These are phyloP conservation scores for Neonectria faginata DNA, from an alignment of 2,329 filamentous ascomycete genomes.

Conservation along the genomic window DNA sequence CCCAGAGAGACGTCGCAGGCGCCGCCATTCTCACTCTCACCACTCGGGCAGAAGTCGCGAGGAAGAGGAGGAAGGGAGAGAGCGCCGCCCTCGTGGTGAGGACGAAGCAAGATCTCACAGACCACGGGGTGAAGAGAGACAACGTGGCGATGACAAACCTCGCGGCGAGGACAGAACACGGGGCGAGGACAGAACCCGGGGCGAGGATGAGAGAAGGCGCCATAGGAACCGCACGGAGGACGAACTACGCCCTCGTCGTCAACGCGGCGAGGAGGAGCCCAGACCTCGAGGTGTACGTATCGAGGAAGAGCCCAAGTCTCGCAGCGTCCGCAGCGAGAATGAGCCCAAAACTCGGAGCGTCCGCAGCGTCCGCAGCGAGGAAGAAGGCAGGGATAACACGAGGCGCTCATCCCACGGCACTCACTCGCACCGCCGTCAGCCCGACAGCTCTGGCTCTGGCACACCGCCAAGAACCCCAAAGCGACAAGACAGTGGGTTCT, in stretches of 20 bases:
- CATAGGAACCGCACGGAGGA: conserved; percentile 40
- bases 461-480: conserved; percentile 55
- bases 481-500: conserved; percentile 60
- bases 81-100: conserved; percentile 40
- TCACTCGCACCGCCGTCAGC: conserved; percentile 52
- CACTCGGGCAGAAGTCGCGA: conserved; percentile 48
- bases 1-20: conserved; percentile 55
- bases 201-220: conserved; percentile 46
- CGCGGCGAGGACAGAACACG: conserved; percentile 23
- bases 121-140: conserved; percentile 32
- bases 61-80: conserved; percentile 49
- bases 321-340: conserved; percentile 31
- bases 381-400: conserved; percentile 36
- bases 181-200: conserved; percentile 6
- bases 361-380: conserved; percentile 33
- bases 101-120: conserved; percentile 42
- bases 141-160: conserved; percentile 19
- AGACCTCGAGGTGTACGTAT: conserved; percentile 31
- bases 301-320: conserved; percentile 32
- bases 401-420: conserved; percentile 42
- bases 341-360: conserved; percentile 33
- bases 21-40: conserved; percentile 54
- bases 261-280: conserved; percentile 38
- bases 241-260: conserved; percentile 35
- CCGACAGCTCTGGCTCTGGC: conserved; percentile 53